Evolutionary conservation across 257 asterid genomes (phyloP), one percentile per base, ranked within the genome.

Genomic region (Verbascum thapsus): DNA sequence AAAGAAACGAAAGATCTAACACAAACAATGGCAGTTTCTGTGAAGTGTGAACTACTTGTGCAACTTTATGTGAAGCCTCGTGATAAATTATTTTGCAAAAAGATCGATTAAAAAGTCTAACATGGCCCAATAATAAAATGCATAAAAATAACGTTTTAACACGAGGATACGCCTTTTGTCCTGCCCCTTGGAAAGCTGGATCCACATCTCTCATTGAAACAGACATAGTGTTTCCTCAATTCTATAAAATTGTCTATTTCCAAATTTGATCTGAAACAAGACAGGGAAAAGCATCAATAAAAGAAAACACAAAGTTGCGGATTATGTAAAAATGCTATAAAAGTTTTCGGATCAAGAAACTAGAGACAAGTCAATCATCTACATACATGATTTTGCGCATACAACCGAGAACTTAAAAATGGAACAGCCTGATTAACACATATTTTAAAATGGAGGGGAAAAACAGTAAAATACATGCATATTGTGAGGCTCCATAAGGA

Each of bases 181-280:
- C 98, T 10, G 97, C 96, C 60, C 95, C 96, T 67, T 88, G 97
- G 72, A 92, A 92, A 78, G 91, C 88, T 65, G 97, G 85, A 82
- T 92, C 98, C 80, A 88, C 63, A 70, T 88, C 90, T 80, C 74
- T 92, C 90, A 85, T 83, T 55, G 98, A 92, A 69, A 88, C 94
- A 72, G 96, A 73, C 98, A 92, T 92, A 32, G 58, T 77, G 76
- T 66, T 73, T 17, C 45, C 43, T 47, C 60, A 64, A 75, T 78
- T 63, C 61, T 40, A 38, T 48, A 37, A 38, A 43, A 35, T 45
- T 52, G 59, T 47, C 53, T 42, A 50, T 37, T 41, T 51, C 62
- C 49, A 71, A 64, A 56, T 42, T 61, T 57, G 47, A 61, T 86
- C 91, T 83, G 82, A 72, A 77, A 70, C 35, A 58, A 16, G 42